Conservation (phyloP, 1,139 yeast species). For the Zygosaccharomyces sapae region DNA sequence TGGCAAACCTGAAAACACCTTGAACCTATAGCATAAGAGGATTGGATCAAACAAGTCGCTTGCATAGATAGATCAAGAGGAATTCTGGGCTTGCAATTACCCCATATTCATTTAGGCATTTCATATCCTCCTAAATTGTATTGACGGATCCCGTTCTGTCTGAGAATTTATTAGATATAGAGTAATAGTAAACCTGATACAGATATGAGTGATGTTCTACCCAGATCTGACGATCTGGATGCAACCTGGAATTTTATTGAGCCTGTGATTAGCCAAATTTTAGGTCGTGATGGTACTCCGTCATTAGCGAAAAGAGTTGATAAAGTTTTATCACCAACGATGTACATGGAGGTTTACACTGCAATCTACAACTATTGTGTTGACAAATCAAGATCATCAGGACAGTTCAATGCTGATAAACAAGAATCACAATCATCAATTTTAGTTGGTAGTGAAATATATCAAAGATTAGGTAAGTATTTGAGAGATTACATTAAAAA, state of each 20-base stretch:
- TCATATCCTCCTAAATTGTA: not conserved
- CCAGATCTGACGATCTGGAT: constrained; percentile 48
- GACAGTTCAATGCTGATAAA: constrained; percentile 37
- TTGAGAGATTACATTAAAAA: constrained; percentile 56
- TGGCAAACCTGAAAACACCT: constrained; percentile 7
- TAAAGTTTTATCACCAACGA: constrained; percentile 62
- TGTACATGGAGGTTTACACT: constrained; percentile 72
- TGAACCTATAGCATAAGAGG: not conserved
- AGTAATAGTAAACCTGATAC: not conserved
- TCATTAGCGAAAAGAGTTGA: constrained; percentile 39
- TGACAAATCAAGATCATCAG: constrained; percentile 59
- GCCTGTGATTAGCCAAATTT: constrained; percentile 65
- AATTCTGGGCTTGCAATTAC: not conserved
- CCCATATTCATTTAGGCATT: not conserved
- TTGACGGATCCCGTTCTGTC: not conserved
- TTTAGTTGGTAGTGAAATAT: constrained; percentile 83
- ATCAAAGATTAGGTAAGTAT: constrained; percentile 64
- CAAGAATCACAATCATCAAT: constrained; percentile 38
- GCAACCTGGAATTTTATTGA: constrained; percentile 76
- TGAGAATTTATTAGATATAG: not conserved
- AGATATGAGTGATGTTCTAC: constrained; percentile 36
- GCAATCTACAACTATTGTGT: constrained; percentile 94
- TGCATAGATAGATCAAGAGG: constrained; percentile 1
- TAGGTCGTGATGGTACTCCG: constrained; percentile 45
- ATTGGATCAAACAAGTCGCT: not conserved